Percentiles rank a stretch among this genome's conserved stretches.
phyloP scores from a whole-genome alignment of 1,139 yeast species.

The Candida tetrigidarum region DNA sequence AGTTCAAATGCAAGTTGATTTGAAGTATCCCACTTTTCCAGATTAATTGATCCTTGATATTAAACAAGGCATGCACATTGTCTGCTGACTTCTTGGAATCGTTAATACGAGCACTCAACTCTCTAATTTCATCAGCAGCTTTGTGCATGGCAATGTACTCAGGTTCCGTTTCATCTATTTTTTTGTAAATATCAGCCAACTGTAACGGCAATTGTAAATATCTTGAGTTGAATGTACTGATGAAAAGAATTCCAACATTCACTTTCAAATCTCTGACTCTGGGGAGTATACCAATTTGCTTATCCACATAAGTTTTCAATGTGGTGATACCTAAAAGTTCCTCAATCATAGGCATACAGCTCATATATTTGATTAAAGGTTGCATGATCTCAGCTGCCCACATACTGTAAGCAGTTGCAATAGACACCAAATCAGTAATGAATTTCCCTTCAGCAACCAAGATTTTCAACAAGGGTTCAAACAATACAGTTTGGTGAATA shows the following conservation, averaged over 20 bases:
- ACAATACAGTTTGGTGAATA: constrained; percentile 57
- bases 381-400: constrained; percentile 58
- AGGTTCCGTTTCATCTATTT: constrained; percentile 46
- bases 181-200: constrained; percentile 60
- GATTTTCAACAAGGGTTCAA: constrained; percentile 53
- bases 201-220: constrained; percentile 74
- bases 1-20: constrained; percentile 55
- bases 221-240: constrained; percentile 78
- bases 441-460: constrained; percentile 61
- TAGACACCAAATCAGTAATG: constrained; percentile 50
- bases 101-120: constrained; percentile 43
- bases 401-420: constrained; percentile 64
- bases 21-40: constrained; percentile 48
- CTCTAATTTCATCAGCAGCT: constrained; percentile 51
- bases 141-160: constrained; percentile 58
- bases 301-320: constrained; percentile 57
- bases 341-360: constrained; percentile 39
- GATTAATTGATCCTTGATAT: constrained; percentile 50
- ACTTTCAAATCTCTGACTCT: constrained; percentile 50
- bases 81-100: constrained; percentile 60
- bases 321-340: constrained; percentile 43
- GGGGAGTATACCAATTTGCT: constrained; percentile 42
- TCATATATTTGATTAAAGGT: constrained; percentile 64
- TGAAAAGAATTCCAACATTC: constrained; percentile 63
- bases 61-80: constrained; percentile 51